Conservation (phyloP, 2,329 filamentous ascomycete genomes). For the Claviceps humidiphila region DNA sequence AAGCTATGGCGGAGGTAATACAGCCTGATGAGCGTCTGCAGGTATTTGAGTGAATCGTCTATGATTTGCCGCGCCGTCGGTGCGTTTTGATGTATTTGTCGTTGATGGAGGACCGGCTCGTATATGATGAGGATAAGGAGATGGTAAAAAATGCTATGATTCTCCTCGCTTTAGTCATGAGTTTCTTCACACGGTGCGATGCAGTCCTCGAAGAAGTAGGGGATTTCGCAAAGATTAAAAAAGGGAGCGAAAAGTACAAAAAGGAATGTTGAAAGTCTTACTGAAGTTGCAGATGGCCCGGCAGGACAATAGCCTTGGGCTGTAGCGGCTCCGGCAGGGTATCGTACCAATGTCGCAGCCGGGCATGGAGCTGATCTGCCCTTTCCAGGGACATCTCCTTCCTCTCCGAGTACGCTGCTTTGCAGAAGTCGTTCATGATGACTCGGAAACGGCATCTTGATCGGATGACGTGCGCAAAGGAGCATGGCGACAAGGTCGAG, state of each 20-base stretch:
- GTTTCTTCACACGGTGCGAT: no score
- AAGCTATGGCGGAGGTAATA: constrained; percentile 21
- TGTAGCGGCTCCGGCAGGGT: constrained; percentile 13
- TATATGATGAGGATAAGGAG: constrained; percentile 15
- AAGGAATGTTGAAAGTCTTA: constrained; percentile 11
- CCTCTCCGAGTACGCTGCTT: constrained; percentile 6
- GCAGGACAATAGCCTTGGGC: constrained; percentile 18
- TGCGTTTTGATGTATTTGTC: not conserved
- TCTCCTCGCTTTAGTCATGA: not conserved
- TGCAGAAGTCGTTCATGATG: constrained; percentile 21
- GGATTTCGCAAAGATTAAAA: not conserved
- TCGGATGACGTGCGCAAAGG: constrained; percentile 17
- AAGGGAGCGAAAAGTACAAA: not conserved
- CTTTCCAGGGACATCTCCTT: constrained; percentile 8
- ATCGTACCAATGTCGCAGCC: constrained; percentile 16
- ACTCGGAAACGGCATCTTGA: constrained; percentile 16
- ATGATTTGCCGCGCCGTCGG: constrained; percentile 10
- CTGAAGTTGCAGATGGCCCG: constrained; percentile 24
- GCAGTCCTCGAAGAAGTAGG: no score
- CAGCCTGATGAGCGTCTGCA: constrained; percentile 15
- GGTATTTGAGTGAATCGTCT: constrained; percentile 8
- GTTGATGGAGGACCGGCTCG: constrained; percentile 11
- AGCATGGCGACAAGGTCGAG: constrained; percentile 9
- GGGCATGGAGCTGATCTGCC: constrained; percentile 11
- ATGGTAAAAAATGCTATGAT: constrained; percentile 13